Evolutionary conservation across 306 rosid species (phyloP).

Genomic region (Medicago truncatula): MtrunA17r5.0-ANR NC_053046.1:10942501-10943000

Average conservation of each 20-base stretch:
- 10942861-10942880: conserved; percentile 33
- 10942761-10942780: background rate
- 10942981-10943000: background rate
- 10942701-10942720: background rate
- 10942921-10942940: background rate
- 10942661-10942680: conserved; percentile 1
- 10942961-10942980: no score
- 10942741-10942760: background rate
- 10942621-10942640: no score
- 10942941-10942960: background rate
- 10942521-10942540: background rate
- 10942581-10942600: background rate
- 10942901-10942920: conserved; percentile 28
- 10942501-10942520: background rate
- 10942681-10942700: background rate
- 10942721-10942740: background rate
- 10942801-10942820: conserved; percentile 23
- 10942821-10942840: conserved; percentile 39
- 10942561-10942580: background rate
- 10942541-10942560: background rate
- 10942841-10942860: conserved; percentile 37
- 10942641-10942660: background rate
- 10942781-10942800: conserved; percentile 27
- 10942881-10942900: conserved; percentile 28
- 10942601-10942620: no score